These are phyloP conservation scores for Monosporascus sp. DNA, from an alignment of 2,329 filamentous ascomycete species.

Conservation along the genomic window DNA sequence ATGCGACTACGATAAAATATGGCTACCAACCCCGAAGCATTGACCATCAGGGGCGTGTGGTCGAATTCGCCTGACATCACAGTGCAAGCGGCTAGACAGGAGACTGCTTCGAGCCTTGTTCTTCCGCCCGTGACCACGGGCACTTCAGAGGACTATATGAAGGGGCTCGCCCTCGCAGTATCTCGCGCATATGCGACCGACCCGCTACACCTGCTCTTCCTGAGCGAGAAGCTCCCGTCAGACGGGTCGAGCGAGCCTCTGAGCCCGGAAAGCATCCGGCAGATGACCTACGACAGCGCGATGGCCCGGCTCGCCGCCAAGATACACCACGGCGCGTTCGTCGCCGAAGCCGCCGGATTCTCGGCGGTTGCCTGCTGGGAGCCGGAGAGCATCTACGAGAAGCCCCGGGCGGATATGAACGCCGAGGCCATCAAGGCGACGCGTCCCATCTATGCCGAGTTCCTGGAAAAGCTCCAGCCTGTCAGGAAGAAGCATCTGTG, in stretches of 20 bases:
- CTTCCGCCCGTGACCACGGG: constrained; percentile 10
- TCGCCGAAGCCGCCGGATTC: constrained; percentile 14
- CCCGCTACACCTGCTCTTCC: constrained; percentile 7
- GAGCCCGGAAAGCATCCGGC: background rate
- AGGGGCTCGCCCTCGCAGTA: constrained; percentile 4
- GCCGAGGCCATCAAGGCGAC: background rate
- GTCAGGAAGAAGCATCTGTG: constrained; percentile 3
- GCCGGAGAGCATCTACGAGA: constrained; percentile 1
- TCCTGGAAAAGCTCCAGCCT: background rate
- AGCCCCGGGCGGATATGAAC: background rate
- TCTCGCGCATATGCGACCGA: constrained; percentile 7
- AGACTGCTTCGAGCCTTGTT: background rate
- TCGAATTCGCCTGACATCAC: background rate
- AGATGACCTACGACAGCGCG: background rate
- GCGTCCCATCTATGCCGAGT: constrained; percentile 1
- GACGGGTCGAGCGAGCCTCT: background rate
- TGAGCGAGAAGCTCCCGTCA: constrained; percentile 7
- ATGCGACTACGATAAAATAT: background rate
- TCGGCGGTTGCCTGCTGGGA: constrained; percentile 14
- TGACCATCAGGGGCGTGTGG: background rate
- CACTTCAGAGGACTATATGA: constrained; percentile 9
- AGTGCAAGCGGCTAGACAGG: background rate
- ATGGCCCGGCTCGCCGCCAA: constrained; percentile 3
- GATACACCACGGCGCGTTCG: constrained; percentile 9
- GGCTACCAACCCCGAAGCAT: background rate